These are phyloP conservation scores for Massarina eburnea DNA, from an alignment of 2,329 filamentous ascomycete species.

Conservation along the genomic window DNA sequence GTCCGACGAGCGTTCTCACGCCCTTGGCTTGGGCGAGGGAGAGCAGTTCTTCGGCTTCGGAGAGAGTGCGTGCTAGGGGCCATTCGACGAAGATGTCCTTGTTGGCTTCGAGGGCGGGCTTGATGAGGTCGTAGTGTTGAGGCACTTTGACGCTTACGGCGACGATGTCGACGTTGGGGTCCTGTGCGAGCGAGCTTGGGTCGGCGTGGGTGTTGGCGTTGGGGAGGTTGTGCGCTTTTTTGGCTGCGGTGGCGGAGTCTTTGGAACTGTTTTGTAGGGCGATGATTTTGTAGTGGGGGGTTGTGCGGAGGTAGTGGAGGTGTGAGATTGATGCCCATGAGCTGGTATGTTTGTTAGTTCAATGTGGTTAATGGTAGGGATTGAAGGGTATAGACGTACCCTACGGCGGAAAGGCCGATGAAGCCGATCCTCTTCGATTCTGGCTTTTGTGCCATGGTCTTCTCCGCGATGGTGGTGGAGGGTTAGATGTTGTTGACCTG, in stretches of 20 bases:
- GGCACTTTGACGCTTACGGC: constrained; percentile 49
- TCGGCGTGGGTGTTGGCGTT: constrained; percentile 47
- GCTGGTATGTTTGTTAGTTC: constrained; percentile 12
- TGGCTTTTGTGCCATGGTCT: no score
- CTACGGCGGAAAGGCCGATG: constrained; percentile 37
- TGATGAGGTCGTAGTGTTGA: constrained; percentile 46
- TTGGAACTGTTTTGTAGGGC: constrained; percentile 54
- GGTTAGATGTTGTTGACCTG: no score
- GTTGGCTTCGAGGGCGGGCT: constrained; percentile 45
- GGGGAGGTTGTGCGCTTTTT: constrained; percentile 40
- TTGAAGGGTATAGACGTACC: constrained; percentile 11
- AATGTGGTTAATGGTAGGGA: neutral
- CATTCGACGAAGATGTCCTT: constrained; percentile 54
- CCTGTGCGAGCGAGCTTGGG: constrained; percentile 29
- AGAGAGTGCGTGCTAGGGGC: constrained; percentile 48
- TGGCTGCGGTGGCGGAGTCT: constrained; percentile 46
- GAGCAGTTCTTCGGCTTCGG: constrained; percentile 48
- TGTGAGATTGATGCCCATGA: constrained; percentile 45
- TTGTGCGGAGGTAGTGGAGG: constrained; percentile 38
- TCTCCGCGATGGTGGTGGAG: no score
- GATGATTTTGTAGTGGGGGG: constrained; percentile 49
- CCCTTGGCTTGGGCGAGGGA: constrained; percentile 45
- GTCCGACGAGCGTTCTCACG: constrained; percentile 50
- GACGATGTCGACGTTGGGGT: constrained; percentile 52
- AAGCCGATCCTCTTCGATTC: constrained; percentile 28